Evolutionary conservation across 169 alveolate species (phyloP), one percentile per base, ranked within the genome.

Genomic region (Plasmodium inui): DNA sequence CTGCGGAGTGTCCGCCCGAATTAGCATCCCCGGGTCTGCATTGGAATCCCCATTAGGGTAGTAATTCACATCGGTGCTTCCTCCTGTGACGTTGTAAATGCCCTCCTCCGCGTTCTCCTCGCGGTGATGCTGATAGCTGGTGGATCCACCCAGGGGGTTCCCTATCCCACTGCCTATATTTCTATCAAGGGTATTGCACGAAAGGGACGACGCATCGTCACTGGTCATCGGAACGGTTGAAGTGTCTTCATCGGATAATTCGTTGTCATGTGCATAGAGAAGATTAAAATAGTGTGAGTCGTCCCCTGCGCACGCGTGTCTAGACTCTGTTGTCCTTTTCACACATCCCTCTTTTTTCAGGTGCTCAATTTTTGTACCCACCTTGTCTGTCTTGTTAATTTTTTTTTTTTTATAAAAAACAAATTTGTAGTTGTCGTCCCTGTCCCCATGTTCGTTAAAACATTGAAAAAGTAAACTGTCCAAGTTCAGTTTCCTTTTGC

Each of bases 201-300:
- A 88, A 17, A 37, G 46, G 8, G 88, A 55, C 19, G 92, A 83
- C 19, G 83, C 53, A 50, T 76, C 76, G 39, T 67, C 94, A 78
- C 90, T 88, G 7, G 94, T 37, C 34, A 88, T 17, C 39, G 53
- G 74, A 0, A 79, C 17, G 1, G 90, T 88, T 14, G 94, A 14
- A 39, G 88, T 88, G 19, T 57, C 72, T 37, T 86, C 74, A 34
- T 88, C 94, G 19, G 85, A 79, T n/a, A 79, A 88, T 79, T 88
- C 94, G 30, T 79, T 26, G 22, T 88, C 94, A n/a, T 88, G 37
- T 57, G 94, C 86, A 88, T 79, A 79, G 26, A 88, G 71, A 67
- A 88, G 67, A 22, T 76, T 57, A 30, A 57, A 41, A 67, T 67
- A 55, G n/a, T 85, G 61, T 26, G 76, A 50, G 53, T 84, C 34